phyloP scores from a whole-genome alignment of 78 protist species.

The Cyanophora paradoxa region DNA sequence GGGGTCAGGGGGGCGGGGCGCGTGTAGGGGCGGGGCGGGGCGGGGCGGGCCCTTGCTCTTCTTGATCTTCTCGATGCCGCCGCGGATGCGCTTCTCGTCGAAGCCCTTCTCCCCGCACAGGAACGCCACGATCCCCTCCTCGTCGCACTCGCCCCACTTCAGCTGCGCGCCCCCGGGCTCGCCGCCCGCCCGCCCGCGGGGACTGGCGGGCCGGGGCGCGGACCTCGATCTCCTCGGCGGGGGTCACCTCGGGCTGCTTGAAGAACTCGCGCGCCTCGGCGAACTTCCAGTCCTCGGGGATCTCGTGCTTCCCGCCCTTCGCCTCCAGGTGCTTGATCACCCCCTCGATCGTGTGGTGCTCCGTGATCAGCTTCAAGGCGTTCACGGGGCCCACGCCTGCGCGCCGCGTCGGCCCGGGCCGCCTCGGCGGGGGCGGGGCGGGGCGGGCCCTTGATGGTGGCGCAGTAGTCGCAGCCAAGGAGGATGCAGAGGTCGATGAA shows the following conservation, averaged over 20 bases:
- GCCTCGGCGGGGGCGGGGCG: background rate
- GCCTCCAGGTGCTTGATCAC: constrained; percentile 55
- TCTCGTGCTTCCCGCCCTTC: constrained; percentile 44
- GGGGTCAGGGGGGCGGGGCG: background rate
- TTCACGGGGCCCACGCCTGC: constrained; percentile 75
- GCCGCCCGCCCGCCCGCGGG: background rate
- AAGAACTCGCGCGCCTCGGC: constrained; percentile 73
- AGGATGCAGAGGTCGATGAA: constrained; percentile 35
- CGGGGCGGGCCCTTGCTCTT: background rate
- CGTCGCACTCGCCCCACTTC: constrained; percentile 76
- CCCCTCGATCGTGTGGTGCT: constrained; percentile 57
- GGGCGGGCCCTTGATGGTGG: constrained; percentile 31
- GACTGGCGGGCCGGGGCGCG: background rate
- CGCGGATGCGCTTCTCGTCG: constrained; percentile 24
- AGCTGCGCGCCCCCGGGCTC: background rate
- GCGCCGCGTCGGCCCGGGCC: background rate
- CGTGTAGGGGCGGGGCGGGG: background rate
- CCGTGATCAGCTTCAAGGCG: constrained; percentile 53
- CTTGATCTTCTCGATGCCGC: constrained; percentile 6
- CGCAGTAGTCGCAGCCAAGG: constrained; percentile 90
- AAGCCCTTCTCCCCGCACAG: constrained; percentile 76
- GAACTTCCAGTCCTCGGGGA: constrained; percentile 63
- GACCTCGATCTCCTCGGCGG: constrained; percentile 9
- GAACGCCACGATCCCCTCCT: constrained; percentile 62
- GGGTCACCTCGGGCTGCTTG: constrained; percentile 60